These are phyloP conservation scores for Saccharomyces hybrid DNA, from an alignment of 1,139 yeast genomes.

Conservation along the genomic window DNA sequence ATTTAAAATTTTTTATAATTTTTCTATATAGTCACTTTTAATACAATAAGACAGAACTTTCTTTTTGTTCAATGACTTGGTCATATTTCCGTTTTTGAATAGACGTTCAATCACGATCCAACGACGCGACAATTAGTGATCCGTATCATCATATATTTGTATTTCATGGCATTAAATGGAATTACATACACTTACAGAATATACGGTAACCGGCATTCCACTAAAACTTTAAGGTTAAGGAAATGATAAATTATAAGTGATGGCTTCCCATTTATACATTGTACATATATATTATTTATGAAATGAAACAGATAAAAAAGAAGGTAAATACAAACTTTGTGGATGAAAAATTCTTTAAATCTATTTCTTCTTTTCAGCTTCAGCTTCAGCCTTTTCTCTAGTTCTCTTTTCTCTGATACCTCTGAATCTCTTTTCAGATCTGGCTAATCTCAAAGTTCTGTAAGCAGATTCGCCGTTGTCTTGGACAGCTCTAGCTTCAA, in stretches of 20 bases:
- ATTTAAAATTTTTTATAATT: slow-evolving; percentile 1
- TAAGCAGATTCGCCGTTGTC: slow-evolving; percentile 68
- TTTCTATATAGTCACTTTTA: slow-evolving; percentile 8
- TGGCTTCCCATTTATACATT: slow-evolving; percentile 30
- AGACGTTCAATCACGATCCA: too few relatives aligned
- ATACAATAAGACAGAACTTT: slow-evolving; percentile 4
- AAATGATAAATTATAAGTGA: slow-evolving; percentile 18
- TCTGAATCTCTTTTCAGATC: slow-evolving; percentile 85
- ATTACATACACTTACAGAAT: neutral
- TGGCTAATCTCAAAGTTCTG: slow-evolving; percentile 93
- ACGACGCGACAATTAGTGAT: too few relatives aligned
- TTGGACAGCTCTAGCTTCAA: slow-evolving; percentile 88
- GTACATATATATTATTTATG: slow-evolving; percentile 15
- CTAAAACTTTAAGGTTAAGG: slow-evolving; percentile 4
- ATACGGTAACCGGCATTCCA: neutral
- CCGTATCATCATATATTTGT: too few relatives aligned
- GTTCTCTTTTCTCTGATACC: slow-evolving; percentile 98
- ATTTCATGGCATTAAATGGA: too few relatives aligned
- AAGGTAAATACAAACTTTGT: slow-evolving; percentile 6
- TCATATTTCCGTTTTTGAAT: too few relatives aligned
- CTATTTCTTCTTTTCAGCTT: slow-evolving; percentile 97
- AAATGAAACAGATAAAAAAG: slow-evolving; percentile 13
- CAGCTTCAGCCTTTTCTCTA: slow-evolving; percentile 95
- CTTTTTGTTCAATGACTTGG: neutral
- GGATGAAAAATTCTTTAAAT: slow-evolving; percentile 4